phyloP scores from a whole-genome alignment of 225 moss, liverwort and hornwort genomes.

The Antitrichia curtipendula region DNA sequence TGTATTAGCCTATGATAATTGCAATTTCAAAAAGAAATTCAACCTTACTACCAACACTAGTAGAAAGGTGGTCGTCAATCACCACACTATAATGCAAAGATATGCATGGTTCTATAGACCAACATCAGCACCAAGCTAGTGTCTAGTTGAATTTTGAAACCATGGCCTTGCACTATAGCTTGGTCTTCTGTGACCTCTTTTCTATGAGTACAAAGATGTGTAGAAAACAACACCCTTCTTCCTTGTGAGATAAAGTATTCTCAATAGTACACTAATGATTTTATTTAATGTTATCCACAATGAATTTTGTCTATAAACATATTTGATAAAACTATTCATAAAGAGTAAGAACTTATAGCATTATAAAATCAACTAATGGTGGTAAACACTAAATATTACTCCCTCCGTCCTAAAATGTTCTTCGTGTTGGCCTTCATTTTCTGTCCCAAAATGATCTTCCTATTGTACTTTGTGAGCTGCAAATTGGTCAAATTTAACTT shows the following conservation, averaged over 20 bases:
- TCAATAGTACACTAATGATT: neutral
- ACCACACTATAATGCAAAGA: neutral
- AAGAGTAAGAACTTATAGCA: rapidly evolving
- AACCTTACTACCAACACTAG: rapidly evolving
- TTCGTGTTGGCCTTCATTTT: no score
- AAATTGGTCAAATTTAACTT: no score
- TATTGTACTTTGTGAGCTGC: no score
- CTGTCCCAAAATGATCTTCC: no score
- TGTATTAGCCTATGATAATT: neutral
- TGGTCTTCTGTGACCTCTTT: rapidly evolving
- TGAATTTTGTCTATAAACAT: neutral
- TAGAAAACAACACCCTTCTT: neutral
- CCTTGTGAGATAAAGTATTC: rapidly evolving
- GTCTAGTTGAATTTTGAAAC: rapidly evolving
- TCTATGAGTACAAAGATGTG: rapidly evolving
- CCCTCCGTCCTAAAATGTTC: no score
- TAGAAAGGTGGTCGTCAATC: rapidly evolving
- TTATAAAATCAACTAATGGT: no score
- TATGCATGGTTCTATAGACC: neutral
- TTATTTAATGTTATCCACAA: rapidly evolving
- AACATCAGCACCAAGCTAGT: neutral
- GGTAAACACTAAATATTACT: no score
- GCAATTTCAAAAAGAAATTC: neutral
- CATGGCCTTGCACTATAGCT: rapidly evolving
- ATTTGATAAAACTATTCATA: neutral